These are phyloP conservation scores for Cercospora sp. DNA, from an alignment of 2,329 filamentous ascomycete species.

Conservation along the genomic window DNA sequence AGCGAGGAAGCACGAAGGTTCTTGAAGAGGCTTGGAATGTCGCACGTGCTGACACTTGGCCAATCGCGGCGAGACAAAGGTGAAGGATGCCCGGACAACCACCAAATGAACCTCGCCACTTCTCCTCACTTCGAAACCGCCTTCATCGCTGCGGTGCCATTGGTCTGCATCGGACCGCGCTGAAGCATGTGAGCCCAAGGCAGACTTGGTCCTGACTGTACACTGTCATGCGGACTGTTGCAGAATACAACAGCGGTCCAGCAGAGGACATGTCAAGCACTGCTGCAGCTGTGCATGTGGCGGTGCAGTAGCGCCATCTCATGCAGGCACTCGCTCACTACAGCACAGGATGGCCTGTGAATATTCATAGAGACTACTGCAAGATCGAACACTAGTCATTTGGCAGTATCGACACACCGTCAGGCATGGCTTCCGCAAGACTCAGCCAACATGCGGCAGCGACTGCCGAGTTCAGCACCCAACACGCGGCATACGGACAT, in stretches of 20 bases:
- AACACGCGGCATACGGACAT: background rate
- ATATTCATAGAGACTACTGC: background rate
- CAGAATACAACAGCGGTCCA: background rate
- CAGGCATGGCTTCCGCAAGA: background rate
- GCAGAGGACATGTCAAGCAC: background rate
- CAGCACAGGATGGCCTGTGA: background rate
- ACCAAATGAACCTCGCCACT: slow-evolving; percentile 5
- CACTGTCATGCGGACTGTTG: background rate
- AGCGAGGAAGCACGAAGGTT: slow-evolving; percentile 11
- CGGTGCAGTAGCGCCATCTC: background rate
- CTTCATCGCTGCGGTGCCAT: background rate
- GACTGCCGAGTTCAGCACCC: background rate
- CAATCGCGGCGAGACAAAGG: background rate
- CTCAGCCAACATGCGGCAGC: background rate
- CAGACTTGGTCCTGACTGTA: background rate
- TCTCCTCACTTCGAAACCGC: background rate
- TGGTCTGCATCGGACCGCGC: background rate
- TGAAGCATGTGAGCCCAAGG: background rate
- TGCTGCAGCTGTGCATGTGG: background rate
- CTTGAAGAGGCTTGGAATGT: background rate
- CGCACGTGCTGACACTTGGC: slow-evolving; percentile 13
- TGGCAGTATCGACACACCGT: background rate
- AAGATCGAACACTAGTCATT: background rate
- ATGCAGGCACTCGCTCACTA: background rate
- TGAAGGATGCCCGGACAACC: slow-evolving; percentile 6